Evolutionary conservation across 805 yeast species (phyloP).

Genomic region (Candida vartiovaarae): DNA sequence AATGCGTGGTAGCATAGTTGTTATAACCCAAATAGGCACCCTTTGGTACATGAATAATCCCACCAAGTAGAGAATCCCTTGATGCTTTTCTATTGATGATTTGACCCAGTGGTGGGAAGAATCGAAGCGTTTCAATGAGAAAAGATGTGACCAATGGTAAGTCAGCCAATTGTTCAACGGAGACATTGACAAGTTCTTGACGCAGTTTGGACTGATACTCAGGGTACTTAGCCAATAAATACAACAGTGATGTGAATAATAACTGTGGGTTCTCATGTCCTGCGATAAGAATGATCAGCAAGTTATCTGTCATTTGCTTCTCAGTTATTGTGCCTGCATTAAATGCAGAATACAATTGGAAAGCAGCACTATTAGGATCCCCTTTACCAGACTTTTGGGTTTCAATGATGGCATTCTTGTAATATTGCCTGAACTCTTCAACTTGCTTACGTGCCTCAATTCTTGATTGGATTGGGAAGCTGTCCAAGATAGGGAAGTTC

Average conservation of each 20-base stretch:
- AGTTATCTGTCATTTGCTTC: slow-evolving; percentile 46
- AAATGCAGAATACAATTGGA: slow-evolving; percentile 34
- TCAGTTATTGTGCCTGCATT: slow-evolving; percentile 31
- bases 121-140: slow-evolving; percentile 40
- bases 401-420: slow-evolving; percentile 28
- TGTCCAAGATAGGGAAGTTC: slow-evolving; percentile 49
- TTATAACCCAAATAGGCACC: slow-evolving; percentile 50
- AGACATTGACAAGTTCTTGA: slow-evolving; percentile 5
- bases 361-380: slow-evolving; percentile 32
- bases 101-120: slow-evolving; percentile 51
- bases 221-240: slow-evolving; percentile 37
- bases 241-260: slow-evolving; percentile 39
- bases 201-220: slow-evolving; percentile 29
- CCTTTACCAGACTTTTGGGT: slow-evolving; percentile 16
- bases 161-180: slow-evolving; percentile 10
- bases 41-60: slow-evolving; percentile 37
- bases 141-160: slow-evolving; percentile 28
- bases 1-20: slow-evolving; percentile 45
- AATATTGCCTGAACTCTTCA: slow-evolving; percentile 31
- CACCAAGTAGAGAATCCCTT: slow-evolving; percentile 31
- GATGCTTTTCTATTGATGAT: slow-evolving; percentile 45
- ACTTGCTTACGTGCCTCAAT: slow-evolving; percentile 37
- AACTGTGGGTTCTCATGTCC: slow-evolving; percentile 61
- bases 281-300: slow-evolving; percentile 48
- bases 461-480: slow-evolving; percentile 42